Evolutionary conservation across 1,284 basidiomycete genomes (phyloP), one percentile per base, ranked within the genome.

Genomic region (Tylopilus sp.): DNA sequence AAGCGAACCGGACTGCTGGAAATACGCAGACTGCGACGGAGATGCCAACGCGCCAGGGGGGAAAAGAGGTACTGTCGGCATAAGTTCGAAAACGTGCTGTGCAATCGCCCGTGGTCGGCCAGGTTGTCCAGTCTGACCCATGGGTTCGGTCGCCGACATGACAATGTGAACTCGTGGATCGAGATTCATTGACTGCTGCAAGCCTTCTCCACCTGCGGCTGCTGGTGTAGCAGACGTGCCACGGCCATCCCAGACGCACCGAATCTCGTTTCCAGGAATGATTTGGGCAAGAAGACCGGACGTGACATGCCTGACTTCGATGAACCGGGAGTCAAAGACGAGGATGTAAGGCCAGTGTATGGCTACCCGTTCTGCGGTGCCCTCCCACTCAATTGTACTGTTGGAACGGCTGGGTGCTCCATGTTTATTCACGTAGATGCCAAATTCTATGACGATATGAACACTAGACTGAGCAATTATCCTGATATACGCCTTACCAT

Each of bases 321-420:
- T 88, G 72, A 97, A 97, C 28, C 90, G 84, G 15, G 82, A 77
- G 65, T 95, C 92, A 70, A 97, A 93, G 31, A 95, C 83, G 17
- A 97, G 78, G 45, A 98, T 77, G 60, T 94, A 94, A 0, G 92
- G 91, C 44, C 87, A 82, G 60, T 94, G 91, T 72, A 90, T 85
- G 0, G 91, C 91, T 26, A 93, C 90, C 37, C 82, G 83, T 61
- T 92, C 88, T 2, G 90, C 90, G 2, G 82, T 87, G 11, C 93
- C 93, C 71, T 98, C 94, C 93, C 94, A 98, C 66, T 97, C 94
- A 60, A 97, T 91, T 5, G 86, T 83, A 29, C 78, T 77, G 51
- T 82, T 74, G 24, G 76, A 66, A 39, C 90, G 83, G 58, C 83
- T 88, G 1, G 89, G 91, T 48, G 88, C 84, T 35, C 94, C 93